phyloP scores from a whole-genome alignment of 768 basidiomycete genomes.

The Rhodotorula diobovata region DNA sequence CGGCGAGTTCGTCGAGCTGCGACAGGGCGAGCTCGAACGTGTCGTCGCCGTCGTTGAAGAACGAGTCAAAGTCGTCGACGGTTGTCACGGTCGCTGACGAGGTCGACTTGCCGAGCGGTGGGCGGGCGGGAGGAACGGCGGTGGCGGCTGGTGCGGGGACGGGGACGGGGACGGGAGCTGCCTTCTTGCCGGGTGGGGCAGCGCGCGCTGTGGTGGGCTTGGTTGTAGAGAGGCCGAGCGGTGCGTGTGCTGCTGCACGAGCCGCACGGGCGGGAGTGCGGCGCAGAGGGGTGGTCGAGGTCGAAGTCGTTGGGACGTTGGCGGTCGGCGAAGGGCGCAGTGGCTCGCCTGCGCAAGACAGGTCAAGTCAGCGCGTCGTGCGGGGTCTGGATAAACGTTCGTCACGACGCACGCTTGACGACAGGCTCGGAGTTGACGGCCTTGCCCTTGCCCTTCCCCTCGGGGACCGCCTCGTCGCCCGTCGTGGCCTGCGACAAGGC shows the following conservation, averaged over 20 bases:
- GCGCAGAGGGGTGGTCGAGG: background rate
- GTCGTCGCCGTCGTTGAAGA: constrained; percentile 9
- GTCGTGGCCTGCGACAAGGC: background rate
- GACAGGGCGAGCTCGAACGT: constrained; percentile 20
- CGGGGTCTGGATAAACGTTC: too few species aligned
- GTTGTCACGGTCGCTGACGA: background rate
- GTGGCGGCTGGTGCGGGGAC: background rate
- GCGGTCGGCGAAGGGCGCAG: background rate
- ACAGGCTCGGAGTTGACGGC: background rate
- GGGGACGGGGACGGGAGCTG: background rate
- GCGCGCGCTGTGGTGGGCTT: background rate
- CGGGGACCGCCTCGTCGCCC: background rate
- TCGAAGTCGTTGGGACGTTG: background rate
- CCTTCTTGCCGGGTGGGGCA: background rate
- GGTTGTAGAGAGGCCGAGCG: background rate
- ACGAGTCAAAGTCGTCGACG: constrained; percentile 7
- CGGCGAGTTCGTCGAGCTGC: background rate
- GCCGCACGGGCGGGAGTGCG: background rate
- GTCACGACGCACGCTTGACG: background rate
- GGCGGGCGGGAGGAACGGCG: background rate
- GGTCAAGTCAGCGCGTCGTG: background rate
- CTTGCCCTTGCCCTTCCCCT: background rate
- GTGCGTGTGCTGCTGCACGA: background rate
- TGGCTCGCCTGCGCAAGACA: background rate
- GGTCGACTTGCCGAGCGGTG: background rate